phyloP scores from a whole-genome alignment of 2,329 filamentous ascomycete species.

The Monilinia laxa region DNA sequence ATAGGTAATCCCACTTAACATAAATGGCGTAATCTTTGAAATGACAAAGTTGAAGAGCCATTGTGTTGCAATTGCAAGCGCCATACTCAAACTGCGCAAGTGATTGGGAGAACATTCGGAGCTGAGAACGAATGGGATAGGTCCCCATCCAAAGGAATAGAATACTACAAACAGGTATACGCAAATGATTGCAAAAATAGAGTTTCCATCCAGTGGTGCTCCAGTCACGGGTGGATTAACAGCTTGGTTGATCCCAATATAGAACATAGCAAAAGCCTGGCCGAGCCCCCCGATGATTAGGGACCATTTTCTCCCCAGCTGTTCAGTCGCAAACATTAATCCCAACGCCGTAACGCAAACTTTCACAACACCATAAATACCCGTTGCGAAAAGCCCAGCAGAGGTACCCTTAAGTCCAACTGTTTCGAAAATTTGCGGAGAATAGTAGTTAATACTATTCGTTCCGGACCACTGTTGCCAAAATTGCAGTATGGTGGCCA shows the following conservation, averaged over 20 bases:
- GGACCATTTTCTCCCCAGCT: constrained; percentile 58
- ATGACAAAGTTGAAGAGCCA: constrained; percentile 74
- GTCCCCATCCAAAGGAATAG: constrained; percentile 68
- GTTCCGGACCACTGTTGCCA: constrained; percentile 67
- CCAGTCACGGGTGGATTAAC: constrained; percentile 49
- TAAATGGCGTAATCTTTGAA: constrained; percentile 44
- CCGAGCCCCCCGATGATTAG: constrained; percentile 57
- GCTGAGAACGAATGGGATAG: constrained; percentile 69
- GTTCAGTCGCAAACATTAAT: constrained; percentile 63
- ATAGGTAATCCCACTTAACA: constrained; percentile 33
- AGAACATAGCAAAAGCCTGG: constrained; percentile 61
- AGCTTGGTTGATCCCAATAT: constrained; percentile 58
- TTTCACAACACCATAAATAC: constrained; percentile 70
- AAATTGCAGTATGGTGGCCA: constrained; percentile 51
- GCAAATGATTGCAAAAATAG: constrained; percentile 65
- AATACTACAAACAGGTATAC: constrained; percentile 69
- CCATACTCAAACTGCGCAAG: constrained; percentile 51
- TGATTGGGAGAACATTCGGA: constrained; percentile 62
- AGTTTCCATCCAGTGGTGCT: constrained; percentile 24
- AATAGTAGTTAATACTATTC: constrained; percentile 58
- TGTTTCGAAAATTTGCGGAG: constrained; percentile 65
- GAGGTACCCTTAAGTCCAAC: constrained; percentile 60
- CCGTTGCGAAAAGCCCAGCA: constrained; percentile 65
- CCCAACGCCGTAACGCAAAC: constrained; percentile 62
- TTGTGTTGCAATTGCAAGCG: constrained; percentile 64